Base-by-base conservation (phyloP, 2,329 filamentous ascomycete species). In the Alternaria alternata region DNA sequence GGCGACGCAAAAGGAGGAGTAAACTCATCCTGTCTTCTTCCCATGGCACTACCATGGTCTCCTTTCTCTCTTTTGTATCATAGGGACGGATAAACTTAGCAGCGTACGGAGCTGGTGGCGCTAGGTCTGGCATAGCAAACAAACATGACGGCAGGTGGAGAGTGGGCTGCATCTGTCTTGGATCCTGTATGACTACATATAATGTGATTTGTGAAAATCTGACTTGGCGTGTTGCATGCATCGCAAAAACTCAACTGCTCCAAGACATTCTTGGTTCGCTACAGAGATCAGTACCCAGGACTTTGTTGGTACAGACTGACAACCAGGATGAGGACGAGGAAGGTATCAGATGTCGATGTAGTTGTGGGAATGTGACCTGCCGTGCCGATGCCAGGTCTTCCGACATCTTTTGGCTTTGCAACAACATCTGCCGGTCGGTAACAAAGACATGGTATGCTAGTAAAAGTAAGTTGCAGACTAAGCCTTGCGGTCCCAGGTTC, bases 1-100 rank as follows among this genome's bases (percentile, higher is more conserved):
- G 14, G 78, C 78, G 7, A 80, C 78, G 14, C 46, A 57, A 43
- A 26, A 51, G 8, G 59, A 70, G 48, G 68, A 73, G 66, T 69
- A 64, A 56, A 39, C 16, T 32, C 14, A 9, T 43, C 28, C 43
- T 44, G 32, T 52, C 39, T 48, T 47, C 44, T 41, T 51, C 32
- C 11, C 20, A 55, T 18, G 59, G 53, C 44, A 51, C 34, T 42
- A 51, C 16, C 28, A 24, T 49, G 44, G 30, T 39, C 28, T 47
- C 38, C 51, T 51, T 59, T 54, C 43, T 63, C 39, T 61, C 54
- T 51, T 64, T 57, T 64, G 62, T 63, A 63, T 36, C 24, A 63
- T 63, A 64, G 61, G 60, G 57, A 62, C 38, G 60, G 57, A 61
- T 41, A 67, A 60, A 26, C 39, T 54, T 62, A 57, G 65, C 52